These are phyloP conservation scores for Ramaria sp. DNA, from an alignment of 768 basidiomycete species.

Conservation along the genomic window DNA sequence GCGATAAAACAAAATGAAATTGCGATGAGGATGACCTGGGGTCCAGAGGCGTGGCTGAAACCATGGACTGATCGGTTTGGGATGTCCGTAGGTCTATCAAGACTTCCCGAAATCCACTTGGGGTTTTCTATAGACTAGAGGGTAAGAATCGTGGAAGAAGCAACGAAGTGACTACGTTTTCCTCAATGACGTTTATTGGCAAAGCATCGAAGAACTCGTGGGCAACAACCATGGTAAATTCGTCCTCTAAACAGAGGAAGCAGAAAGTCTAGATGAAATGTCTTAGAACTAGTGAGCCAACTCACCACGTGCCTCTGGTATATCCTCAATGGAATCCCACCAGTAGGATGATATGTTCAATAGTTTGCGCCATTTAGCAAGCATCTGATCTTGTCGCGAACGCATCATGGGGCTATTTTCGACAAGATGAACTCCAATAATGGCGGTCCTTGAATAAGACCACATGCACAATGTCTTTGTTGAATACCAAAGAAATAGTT, in stretches of 20 bases:
- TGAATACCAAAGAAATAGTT: slow-evolving; percentile 30
- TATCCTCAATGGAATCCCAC: slow-evolving; percentile 63
- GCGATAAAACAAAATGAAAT: slow-evolving; percentile 59
- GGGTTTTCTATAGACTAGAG: slow-evolving; percentile 44
- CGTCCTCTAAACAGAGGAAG: slow-evolving; percentile 18
- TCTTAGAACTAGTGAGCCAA: neutral
- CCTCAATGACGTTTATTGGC: slow-evolving; percentile 84
- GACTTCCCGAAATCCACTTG: slow-evolving; percentile 79
- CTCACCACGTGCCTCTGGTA: slow-evolving; percentile 34
- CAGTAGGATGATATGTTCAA: slow-evolving; percentile 34
- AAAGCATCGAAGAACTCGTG: slow-evolving; percentile 98
- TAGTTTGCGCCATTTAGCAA: slow-evolving; percentile 20
- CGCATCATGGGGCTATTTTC: slow-evolving; percentile 71
- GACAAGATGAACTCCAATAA: slow-evolving; percentile 49
- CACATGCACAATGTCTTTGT: slow-evolving; percentile 29
- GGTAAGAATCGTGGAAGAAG: neutral
- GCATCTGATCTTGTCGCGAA: slow-evolving; percentile 43
- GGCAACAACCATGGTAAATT: slow-evolving; percentile 79
- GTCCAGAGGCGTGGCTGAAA: slow-evolving; percentile 7
- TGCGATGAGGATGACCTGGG: slow-evolving; percentile 18
- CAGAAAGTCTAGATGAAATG: neutral
- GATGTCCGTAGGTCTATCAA: slow-evolving; percentile 39
- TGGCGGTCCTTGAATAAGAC: slow-evolving; percentile 25
- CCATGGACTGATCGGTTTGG: slow-evolving; percentile 11
- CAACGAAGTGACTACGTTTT: slow-evolving; percentile 20